Conservation (phyloP, 306 rosid species). For the Luffa acutangula region DNA sequence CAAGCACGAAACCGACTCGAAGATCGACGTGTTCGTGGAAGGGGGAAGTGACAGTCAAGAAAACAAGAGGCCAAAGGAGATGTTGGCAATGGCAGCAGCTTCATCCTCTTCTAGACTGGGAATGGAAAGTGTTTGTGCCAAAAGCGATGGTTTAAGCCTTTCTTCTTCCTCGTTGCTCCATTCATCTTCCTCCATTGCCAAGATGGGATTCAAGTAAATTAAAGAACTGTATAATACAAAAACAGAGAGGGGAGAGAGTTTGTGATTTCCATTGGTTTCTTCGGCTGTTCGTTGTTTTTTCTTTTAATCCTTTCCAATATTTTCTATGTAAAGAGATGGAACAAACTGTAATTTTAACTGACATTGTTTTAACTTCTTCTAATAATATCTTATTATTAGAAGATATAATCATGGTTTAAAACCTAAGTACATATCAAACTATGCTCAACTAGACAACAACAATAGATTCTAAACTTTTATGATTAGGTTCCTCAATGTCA, state of each 20-base stretch:
- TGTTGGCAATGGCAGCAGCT: not conserved
- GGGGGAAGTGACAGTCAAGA: not conserved
- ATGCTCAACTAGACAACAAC: too few relatives aligned
- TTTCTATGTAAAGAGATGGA: not conserved
- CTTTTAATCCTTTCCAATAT: not conserved
- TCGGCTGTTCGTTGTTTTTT: not conserved
- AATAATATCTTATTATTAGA: not conserved
- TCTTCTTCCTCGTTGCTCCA: not conserved
- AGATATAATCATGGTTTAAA: too few relatives aligned
- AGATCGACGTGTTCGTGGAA: slow-evolving; percentile 35
- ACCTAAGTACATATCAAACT: too few relatives aligned
- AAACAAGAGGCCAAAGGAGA: not conserved
- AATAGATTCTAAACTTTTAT: too few relatives aligned
- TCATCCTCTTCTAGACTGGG: not conserved
- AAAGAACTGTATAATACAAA: not conserved
- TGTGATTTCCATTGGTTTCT: not conserved
- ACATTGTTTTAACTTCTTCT: not conserved
- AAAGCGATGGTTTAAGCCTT: not conserved
- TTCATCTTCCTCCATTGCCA: not conserved
- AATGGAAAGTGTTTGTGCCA: not conserved
- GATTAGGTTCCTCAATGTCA: too few relatives aligned
- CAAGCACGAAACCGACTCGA: slow-evolving; percentile 28
- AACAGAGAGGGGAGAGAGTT: not conserved
- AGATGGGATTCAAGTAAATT: not conserved
- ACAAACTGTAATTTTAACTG: not conserved